Evolutionary conservation across 2,329 filamentous ascomycete genomes (phyloP).

Genomic region (Pseudogymnoascus sp.): DNA sequence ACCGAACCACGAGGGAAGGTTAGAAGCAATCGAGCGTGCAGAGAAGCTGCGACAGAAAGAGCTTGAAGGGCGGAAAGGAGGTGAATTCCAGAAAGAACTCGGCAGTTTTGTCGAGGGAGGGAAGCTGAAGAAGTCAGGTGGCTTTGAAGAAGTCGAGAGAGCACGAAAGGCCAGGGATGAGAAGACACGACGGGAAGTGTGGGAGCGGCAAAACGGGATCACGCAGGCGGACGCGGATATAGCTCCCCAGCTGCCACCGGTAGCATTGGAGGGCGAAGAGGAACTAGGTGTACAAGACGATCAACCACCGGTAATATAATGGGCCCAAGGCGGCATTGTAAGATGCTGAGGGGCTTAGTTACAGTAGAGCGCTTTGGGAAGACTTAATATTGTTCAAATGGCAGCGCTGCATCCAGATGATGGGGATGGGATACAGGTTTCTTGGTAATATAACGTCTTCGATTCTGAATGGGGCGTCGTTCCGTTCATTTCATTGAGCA

Average conservation of each 20-base stretch:
- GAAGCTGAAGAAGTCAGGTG: constrained; percentile 91
- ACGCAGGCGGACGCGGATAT: constrained; percentile 11
- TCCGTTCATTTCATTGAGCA: constrained; percentile 1
- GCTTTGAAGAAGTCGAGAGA: constrained; percentile 88
- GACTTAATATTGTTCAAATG: constrained; percentile 5
- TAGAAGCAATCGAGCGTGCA: constrained; percentile 95
- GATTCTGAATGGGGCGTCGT: background rate
- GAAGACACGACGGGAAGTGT: constrained; percentile 70
- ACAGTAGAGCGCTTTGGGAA: background rate
- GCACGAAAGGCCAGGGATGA: constrained; percentile 81
- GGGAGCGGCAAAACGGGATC: constrained; percentile 56
- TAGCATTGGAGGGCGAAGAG: constrained; percentile 5
- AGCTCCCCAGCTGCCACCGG: background rate
- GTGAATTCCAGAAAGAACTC: constrained; percentile 76
- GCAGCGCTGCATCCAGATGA: background rate
- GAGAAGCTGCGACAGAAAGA: constrained; percentile 88
- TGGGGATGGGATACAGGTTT: background rate
- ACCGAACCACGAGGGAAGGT: constrained; percentile 84
- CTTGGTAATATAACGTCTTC: background rate
- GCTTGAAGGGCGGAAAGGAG: constrained; percentile 64
- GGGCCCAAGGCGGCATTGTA: background rate
- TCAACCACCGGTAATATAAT: background rate
- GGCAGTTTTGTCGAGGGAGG: constrained; percentile 79
- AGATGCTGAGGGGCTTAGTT: background rate
- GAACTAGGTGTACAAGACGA: background rate